Evolutionary conservation across 2,329 filamentous ascomycete genomes (phyloP), one percentile per base, ranked within the genome.

Genomic region (Cylindrodendrum hubeiense): DNA sequence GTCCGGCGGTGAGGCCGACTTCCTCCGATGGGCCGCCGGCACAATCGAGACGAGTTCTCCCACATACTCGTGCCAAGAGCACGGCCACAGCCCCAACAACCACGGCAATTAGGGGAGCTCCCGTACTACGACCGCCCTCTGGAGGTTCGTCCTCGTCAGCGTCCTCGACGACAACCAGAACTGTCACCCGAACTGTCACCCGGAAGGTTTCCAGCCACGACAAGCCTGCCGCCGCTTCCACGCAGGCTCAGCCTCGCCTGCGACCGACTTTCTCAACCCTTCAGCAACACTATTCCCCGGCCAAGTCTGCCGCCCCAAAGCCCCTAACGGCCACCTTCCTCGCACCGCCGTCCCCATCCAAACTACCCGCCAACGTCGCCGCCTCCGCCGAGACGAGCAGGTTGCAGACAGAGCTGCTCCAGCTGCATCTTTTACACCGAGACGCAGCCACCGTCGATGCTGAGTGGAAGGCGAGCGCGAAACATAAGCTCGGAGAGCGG

Each of bases 241-340:
- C 67, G 51, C 74, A 67, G 59, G 67, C 71, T 19, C 76, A 75
- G 43, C 76, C 79, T 19, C 77, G 79, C n/a, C 78, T 80, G 26
- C 84, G 85, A 9, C 87, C 89, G 0, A 80, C 84, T 50, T 91
- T 91, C 77, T 87, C 83, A 51, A 90, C 86, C 1, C 84, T 88
- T 41, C 89, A 92, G 70, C 89, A 92, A 70, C 89, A 91, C 78
- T 91, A 87, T 79, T 90, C 88, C 28, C 90, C 90, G 0, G 86
- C 87, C 47, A 91, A 91, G 73, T 83, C 82, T 4, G 79, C 83
- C 9, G 84, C 86, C 0, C 87, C 90, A 0, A 92, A 92, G 66
- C 88, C 89, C 5, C 81, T 88, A n/a, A 87, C 87, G 0, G 81
- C 87, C 15, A 82, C 84, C 43, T 85, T 83, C 77, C 84, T 90